These are phyloP conservation scores for Colletotrichum coccodes DNA, from an alignment of 2,329 filamentous ascomycete species.

Conservation along the genomic window DNA sequence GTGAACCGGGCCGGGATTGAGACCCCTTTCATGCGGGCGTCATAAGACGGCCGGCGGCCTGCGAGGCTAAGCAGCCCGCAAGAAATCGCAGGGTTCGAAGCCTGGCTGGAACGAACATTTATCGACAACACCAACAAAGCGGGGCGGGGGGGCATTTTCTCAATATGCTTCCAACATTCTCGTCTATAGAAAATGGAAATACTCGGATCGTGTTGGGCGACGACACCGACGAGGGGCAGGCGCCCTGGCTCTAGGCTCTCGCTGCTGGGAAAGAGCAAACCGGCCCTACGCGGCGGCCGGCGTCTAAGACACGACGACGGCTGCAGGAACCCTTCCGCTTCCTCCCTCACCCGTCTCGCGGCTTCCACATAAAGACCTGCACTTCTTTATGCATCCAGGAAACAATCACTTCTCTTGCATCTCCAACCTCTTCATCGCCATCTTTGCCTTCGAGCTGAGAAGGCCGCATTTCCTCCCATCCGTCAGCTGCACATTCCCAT, in stretches of 20 bases:
- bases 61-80: neutral
- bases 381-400: neutral
- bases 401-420: neutral
- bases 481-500: neutral
- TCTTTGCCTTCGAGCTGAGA: neutral
- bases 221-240: no score
- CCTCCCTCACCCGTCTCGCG: neutral
- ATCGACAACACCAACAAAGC: neutral
- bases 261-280: neutral
- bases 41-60: neutral
- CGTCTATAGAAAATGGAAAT: neutral
- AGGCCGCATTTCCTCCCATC: neutral
- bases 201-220: neutral
- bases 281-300: neutral
- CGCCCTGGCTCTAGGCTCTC: no score
- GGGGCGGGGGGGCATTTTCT: neutral
- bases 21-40: neutral
- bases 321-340: slow-evolving; percentile 1
- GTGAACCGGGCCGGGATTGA: no score
- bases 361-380: neutral
- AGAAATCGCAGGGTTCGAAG: neutral
- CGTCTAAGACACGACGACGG: neutral
- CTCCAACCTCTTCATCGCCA: no score
- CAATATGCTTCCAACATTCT: neutral
- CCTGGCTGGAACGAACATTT: neutral